Evolutionary conservation across 441 rosid genomes (phyloP).

Genomic region (Populus hybrid): DNA sequence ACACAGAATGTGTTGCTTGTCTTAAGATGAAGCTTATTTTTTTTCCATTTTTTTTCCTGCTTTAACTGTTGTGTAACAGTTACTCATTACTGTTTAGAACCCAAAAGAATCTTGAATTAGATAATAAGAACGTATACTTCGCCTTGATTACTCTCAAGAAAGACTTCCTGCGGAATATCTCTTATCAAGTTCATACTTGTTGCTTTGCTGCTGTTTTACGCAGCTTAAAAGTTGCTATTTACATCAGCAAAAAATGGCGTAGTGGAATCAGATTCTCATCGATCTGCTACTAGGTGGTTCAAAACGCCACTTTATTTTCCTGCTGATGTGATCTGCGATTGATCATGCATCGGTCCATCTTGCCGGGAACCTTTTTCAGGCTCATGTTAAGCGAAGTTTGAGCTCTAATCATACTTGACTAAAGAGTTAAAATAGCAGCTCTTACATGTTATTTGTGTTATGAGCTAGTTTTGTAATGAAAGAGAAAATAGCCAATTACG

Average conservation of each 20-base stretch:
- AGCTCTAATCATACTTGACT: background rate
- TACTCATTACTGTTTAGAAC: background rate
- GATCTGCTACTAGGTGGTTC: background rate
- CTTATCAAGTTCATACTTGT: background rate
- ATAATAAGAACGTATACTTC: conserved; percentile 17
- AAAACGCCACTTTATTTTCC: no score
- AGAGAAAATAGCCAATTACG: no score
- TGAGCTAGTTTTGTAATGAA: no score
- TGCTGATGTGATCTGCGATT: no score
- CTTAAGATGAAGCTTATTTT: conserved; percentile 4
- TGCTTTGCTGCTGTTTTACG: background rate
- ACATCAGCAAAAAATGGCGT: background rate
- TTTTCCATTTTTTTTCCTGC: background rate
- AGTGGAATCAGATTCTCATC: background rate
- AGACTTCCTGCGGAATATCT: no score
- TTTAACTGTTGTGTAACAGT: conserved; percentile 1
- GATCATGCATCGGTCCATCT: no score
- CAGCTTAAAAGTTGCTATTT: background rate
- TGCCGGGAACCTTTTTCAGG: background rate
- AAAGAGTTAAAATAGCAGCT: no score
- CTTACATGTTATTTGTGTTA: no score
- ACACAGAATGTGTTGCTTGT: conserved; percentile 9
- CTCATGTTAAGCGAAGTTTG: background rate
- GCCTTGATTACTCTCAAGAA: background rate
- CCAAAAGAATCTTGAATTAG: background rate